Evolutionary conservation across 148 eudicot genomes (phyloP), one percentile per base, ranked within the genome.

Genomic region (Rhododendron williamsianum): DNA sequence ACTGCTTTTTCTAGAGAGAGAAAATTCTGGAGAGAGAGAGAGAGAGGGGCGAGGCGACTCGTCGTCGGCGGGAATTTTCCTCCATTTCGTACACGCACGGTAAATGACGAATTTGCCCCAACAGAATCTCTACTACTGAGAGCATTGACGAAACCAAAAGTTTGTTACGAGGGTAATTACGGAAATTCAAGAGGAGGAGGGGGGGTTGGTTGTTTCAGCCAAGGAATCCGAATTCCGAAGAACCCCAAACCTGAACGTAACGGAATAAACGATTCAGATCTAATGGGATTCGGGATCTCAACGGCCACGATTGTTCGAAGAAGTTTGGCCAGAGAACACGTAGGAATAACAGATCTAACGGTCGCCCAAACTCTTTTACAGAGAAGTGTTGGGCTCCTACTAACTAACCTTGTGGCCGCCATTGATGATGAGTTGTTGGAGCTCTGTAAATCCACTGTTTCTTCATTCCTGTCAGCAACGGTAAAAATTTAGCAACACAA

Each of bases 351-450:
- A 13, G 80, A 87, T 89, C 87, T 49, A 65, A 54, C 86, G 89
- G 89, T 58, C 45, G 9, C n/a, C 33, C 76, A 72, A 74, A 67
- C n/a, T 3, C 27, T 11, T 48, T 25, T 23, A 49, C 41, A 33
- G 49, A 46, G 1, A 9, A 46, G 11, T 46, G 49, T 46, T 46
- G 11, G 0, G 0, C 49, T 46, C 49, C 10, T 46, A 46, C 10
- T 52, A 63, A 51, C 63, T 81, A 81, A 89, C 91, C 86, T 86
- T 54, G 82, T 80, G 30, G 77, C 87, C 84, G 86, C 89, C 89
- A 87, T 89, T 87, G 89, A 80, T 83, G 89, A 87, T 83, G 89
- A 87, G 88, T 81, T 78, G 23, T 49, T 84, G 3, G 87, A 85
- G 89, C 89, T 89, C 88, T 85, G 89, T 77, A 87, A 87, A 67